Base-by-base conservation (phyloP, 371 early-diverging fungal genomes). In the Mortierella sp. region DNA sequence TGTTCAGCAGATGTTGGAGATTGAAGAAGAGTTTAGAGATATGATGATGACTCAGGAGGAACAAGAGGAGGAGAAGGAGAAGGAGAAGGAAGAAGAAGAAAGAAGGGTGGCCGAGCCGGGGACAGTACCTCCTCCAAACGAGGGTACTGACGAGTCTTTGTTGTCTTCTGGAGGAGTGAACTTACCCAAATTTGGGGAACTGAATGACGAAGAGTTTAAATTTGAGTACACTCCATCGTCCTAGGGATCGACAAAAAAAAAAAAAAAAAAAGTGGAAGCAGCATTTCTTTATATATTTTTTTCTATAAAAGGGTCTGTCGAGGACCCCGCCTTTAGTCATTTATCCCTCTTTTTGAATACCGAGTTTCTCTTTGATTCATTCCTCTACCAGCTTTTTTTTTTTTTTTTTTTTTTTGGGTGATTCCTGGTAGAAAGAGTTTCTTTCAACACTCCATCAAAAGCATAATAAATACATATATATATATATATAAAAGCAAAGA, bases 111-210 rank as follows among this genome's bases (percentile, higher is more conserved):
- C 16, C 11, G 9, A 11, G 46, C 11, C 16, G 46, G 16, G 9
- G 46, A 9, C 9, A 46, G 46, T 46, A 46, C 46, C 9, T 46
- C 28, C 55, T 16, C 21, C 26, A 57, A 28, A 18, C 29, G 37
- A 5, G 37, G 37, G 37, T 9, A 37, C 3, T 9, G 37, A 37
- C 37, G 37, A 37, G 37, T 37, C 37, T 9, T 37, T 3, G 37
- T 37, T 9, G 9, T 37, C 37, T 3, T 3, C 37, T 37, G 9
- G 37, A 9, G 37, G 37, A 5, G 37, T 9, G 5, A 37, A 37
- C 9, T 37, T 37, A 9, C 75, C 70, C 56, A 65, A 71, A 43
- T 76, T 76, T 76, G 76, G 76, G 7, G 56, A 71, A 30, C 55
- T 63, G 26, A 48, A 50, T 4, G 25, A 56, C 25, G 25, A 56